These are phyloP conservation scores for Boehmeria nivea DNA, from an alignment of 306 rosid species.

Conservation along the genomic window DNA sequence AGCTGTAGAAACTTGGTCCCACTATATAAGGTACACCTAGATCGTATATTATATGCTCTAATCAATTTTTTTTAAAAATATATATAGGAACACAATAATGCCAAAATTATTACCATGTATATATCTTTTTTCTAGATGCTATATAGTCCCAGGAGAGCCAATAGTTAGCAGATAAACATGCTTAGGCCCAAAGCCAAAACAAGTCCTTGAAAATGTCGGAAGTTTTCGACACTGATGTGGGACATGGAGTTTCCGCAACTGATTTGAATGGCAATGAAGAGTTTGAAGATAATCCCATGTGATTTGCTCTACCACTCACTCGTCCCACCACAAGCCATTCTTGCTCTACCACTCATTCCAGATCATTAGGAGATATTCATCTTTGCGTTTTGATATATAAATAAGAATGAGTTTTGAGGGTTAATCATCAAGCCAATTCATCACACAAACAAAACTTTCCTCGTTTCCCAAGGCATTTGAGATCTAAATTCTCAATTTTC, in stretches of 20 bases:
- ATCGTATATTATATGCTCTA: too few relatives aligned
- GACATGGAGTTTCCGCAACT: neutral
- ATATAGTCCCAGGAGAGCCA: too few relatives aligned
- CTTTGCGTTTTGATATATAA: neutral
- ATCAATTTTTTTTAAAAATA: too few relatives aligned
- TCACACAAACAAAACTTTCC: neutral
- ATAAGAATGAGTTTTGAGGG: neutral
- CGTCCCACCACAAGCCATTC: neutral
- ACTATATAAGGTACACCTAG: too few relatives aligned
- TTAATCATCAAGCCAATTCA: neutral
- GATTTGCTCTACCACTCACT: neutral
- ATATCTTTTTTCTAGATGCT: too few relatives aligned
- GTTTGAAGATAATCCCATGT: neutral
- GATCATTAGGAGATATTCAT: neutral
- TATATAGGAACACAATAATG: too few relatives aligned
- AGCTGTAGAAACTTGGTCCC: too few relatives aligned
- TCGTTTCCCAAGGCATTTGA: neutral
- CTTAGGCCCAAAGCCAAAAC: too few relatives aligned
- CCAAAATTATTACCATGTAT: too few relatives aligned
- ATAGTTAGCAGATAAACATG: too few relatives aligned
- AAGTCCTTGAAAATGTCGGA: too few relatives aligned
- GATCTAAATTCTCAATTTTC: neutral
- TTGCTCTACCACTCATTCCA: neutral
- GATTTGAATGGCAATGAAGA: neutral
- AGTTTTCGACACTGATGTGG: neutral